Base-by-base conservation (phyloP, 2,329 filamentous ascomycete genomes). In the Colletotrichum sp. region DNA sequence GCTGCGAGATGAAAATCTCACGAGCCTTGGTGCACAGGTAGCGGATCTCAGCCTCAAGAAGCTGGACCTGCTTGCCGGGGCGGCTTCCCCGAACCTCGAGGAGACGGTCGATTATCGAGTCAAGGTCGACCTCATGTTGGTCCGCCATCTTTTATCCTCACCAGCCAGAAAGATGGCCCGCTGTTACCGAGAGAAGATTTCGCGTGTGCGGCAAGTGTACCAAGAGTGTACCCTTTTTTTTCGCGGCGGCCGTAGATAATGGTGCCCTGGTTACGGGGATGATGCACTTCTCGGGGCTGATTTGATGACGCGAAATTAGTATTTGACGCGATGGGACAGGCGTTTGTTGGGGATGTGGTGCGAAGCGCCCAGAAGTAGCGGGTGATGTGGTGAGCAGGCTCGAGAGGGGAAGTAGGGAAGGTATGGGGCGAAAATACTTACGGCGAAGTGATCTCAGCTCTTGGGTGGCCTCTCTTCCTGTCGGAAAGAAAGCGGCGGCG, bases 1-100 rank as follows among this genome's bases (percentile, higher is more conserved):
- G 97, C 89, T 99, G 97, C 78, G 96, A 98, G 87, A 99, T 98
- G 90, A 99, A 98, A 83, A 99, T 98, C 90, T 99, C 97, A 80
- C 97, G 94, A 78, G 96, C 96, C 90, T 98, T 98, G 85, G 96
- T 98, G 92, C 97, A 99, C 79, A 99, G 92, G 87, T 93, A 98
- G 84, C 96, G 94, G 81, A 99, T 99, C 89, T 98, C 97, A 77
- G 95, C 93, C 87, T 99, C 97, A 79, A 98, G 90, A 80, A 99
- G 92, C 89, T 98, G 96, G 71, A 99, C 97, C 88, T 98, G 97
- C 90, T 99, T 99, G 82, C 97, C 97, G 74, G 97, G 97, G 84
- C 97, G 94, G 91, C 96, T 98, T 85, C 96, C 97, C 88, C 97
- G 94, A 84, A 98, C 97, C 89, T 99, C 97, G 84, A 98, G 91